A percentile compares a stretch with the other conserved stretches of the same genome.
Evolutionary conservation across 441 rosid genomes (phyloP).

Genomic region (Pelargonium australe): DNA sequence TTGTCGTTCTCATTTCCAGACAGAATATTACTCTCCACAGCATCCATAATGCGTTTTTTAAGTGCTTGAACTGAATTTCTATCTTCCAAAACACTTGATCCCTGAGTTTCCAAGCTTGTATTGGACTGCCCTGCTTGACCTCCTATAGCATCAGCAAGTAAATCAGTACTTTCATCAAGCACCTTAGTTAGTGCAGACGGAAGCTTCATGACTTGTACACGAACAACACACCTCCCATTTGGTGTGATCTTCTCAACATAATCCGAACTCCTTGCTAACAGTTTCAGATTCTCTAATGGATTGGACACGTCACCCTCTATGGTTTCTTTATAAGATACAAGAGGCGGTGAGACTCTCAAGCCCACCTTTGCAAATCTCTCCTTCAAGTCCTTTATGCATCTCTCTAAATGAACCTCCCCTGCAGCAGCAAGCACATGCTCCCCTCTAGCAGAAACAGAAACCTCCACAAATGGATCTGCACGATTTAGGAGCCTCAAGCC

Average conservation of each 20-base stretch:
- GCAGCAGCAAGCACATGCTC: conserved; percentile 94
- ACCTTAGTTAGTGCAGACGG: conserved; percentile 68
- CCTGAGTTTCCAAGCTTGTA: conserved; percentile 41
- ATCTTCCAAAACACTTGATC: conserved; percentile 26
- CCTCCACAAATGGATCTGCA: conserved; percentile 94
- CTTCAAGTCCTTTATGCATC: conserved; percentile 79
- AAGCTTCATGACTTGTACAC: conserved; percentile 75
- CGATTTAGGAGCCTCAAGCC: conserved; percentile 81
- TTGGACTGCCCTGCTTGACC: conserved; percentile 47
- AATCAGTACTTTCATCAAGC: conserved; percentile 68
- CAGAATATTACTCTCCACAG: conserved; percentile 46
- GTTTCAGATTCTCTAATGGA: conserved; percentile 54
- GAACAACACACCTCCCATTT: conserved; percentile 65
- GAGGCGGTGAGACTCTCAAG: conserved; percentile 81
- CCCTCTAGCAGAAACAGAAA: conserved; percentile 79
- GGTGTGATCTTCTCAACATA: conserved; percentile 68
- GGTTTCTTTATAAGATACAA: conserved; percentile 84
- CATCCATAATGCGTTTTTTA: conserved; percentile 45
- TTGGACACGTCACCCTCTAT: conserved; percentile 59
- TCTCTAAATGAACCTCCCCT: conserved; percentile 90
- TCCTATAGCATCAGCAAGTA: conserved; percentile 60
- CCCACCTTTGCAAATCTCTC: conserved; percentile 88
- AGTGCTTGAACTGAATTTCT: conserved; percentile 53
- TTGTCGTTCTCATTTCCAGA: conserved; percentile 47
- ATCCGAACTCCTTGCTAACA: conserved; percentile 46